A percentile compares a stretch with the other conserved stretches of the same genome.
phyloP scores from a whole-genome alignment of 2,329 filamentous ascomycete genomes.

The Juglanconis oblonga region DNA sequence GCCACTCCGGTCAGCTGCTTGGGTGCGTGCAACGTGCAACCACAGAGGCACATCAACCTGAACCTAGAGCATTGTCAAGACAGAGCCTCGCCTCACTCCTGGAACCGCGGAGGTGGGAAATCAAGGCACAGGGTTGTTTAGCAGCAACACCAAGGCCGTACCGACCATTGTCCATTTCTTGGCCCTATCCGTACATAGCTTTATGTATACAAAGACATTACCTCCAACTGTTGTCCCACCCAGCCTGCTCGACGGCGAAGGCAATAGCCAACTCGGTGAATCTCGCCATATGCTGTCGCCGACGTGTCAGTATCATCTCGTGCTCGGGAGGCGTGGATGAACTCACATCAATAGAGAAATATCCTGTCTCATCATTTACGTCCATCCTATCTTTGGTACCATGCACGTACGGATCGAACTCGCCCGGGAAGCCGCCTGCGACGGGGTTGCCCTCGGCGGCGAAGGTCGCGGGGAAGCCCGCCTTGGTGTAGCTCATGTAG shows the following conservation, averaged over 20 bases:
- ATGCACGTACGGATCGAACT: constrained; percentile 38
- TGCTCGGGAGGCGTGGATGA: neutral
- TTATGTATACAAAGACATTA: no score
- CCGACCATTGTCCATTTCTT: no score
- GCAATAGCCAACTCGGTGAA: constrained; percentile 38
- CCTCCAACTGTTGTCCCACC: constrained; percentile 38
- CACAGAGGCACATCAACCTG: no score
- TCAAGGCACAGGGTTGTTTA: no score
- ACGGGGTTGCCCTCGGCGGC: constrained; percentile 36
- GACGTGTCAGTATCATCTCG: constrained; percentile 9
- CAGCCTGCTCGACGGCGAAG: constrained; percentile 36
- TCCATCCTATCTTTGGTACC: constrained; percentile 34
- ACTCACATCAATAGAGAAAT: constrained; percentile 37
- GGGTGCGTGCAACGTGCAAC: no score
- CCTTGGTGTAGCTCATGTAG: constrained; percentile 38
- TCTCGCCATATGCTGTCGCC: constrained; percentile 35
- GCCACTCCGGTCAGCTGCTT: no score
- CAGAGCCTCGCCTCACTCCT: no score
- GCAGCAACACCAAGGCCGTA: no score
- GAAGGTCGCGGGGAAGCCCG: constrained; percentile 37
- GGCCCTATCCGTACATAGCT: no score
- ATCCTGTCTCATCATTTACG: constrained; percentile 34
- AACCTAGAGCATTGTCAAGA: no score
- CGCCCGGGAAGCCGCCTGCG: constrained; percentile 28
- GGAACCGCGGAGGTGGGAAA: no score